Evolutionary conservation across 2,329 filamentous ascomycete genomes (phyloP).

Genomic region (Hypocreales sp.): DNA sequence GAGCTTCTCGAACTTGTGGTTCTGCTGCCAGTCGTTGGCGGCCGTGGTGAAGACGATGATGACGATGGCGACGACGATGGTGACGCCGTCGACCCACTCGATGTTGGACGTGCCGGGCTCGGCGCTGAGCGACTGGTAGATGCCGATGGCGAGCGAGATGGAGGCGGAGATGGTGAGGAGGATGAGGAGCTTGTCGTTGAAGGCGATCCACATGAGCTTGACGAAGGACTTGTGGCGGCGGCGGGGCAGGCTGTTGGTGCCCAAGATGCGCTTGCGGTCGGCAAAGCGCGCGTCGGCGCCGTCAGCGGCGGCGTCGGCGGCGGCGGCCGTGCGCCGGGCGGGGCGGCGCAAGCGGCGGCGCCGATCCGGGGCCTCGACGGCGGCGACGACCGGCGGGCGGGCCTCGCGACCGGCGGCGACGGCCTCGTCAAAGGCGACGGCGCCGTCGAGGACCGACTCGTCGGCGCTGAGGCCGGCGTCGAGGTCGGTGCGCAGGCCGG

Average conservation of each 20-base stretch:
- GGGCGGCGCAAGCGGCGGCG: too few relatives aligned
- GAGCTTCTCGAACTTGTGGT: conserved; percentile 64
- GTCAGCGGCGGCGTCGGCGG: conserved; percentile 12
- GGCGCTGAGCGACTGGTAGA: conserved; percentile 54
- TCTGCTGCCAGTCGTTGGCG: conserved; percentile 72
- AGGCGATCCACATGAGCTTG: conserved; percentile 57
- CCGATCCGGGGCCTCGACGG: conserved; percentile 6
- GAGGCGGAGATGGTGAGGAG: conserved; percentile 54
- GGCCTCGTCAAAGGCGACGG: conserved; percentile 33
- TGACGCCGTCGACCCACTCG: conserved; percentile 72
- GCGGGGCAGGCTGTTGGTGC: conserved; percentile 39
- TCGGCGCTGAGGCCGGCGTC: conserved; percentile 32
- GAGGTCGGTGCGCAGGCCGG: conserved; percentile 32
- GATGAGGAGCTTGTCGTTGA: conserved; percentile 69
- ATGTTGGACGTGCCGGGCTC: conserved; percentile 36
- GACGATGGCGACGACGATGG: conserved; percentile 61
- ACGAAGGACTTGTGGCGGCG: conserved; percentile 55
- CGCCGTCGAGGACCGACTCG: conserved; percentile 28
- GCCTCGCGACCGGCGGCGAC: conserved; percentile 18
- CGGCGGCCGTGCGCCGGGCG: too few relatives aligned
- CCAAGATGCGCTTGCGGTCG: conserved; percentile 57
- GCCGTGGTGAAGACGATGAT: conserved; percentile 65
- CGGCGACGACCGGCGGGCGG: conserved; percentile 11
- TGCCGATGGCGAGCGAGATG: conserved; percentile 59
- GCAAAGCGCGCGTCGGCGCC: conserved; percentile 11